These are phyloP conservation scores for Raffaelea arxii DNA, from an alignment of 2,329 filamentous ascomycete species.

Conservation along the genomic window DNA sequence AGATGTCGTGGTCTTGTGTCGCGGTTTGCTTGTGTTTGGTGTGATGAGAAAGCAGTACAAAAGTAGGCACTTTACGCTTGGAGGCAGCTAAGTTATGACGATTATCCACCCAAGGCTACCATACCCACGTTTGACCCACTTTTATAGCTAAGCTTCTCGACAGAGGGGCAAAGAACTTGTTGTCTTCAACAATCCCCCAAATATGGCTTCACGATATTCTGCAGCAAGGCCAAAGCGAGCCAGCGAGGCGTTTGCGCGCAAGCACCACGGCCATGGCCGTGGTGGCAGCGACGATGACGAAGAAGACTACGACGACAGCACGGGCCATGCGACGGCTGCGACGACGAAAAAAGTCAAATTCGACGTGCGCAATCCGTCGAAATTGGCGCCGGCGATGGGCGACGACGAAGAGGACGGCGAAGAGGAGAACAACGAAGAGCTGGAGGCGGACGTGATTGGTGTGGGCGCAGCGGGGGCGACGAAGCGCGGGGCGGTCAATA, in stretches of 20 bases:
- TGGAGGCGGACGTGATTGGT: slow-evolving; percentile 90
- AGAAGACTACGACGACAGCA: slow-evolving; percentile 32
- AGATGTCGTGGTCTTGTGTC: too few species aligned
- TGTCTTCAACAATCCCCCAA: neutral
- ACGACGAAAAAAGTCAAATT: slow-evolving; percentile 74
- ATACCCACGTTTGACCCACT: neutral
- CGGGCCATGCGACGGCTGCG: slow-evolving; percentile 29
- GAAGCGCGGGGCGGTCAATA: slow-evolving; percentile 88
- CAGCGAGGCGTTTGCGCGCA: slow-evolving; percentile 70
- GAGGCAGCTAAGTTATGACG: slow-evolving; percentile 4
- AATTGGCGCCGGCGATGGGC: slow-evolving; percentile 70
- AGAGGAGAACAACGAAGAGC: too few species aligned
- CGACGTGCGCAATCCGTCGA: slow-evolving; percentile 89
- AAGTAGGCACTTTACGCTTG: too few species aligned
- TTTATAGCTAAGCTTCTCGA: neutral
- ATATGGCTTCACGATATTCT: slow-evolving; percentile 48
- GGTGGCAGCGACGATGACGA: slow-evolving; percentile 35
- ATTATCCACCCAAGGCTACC: neutral
- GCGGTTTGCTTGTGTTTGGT: too few species aligned
- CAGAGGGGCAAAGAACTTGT: slow-evolving; percentile 1
- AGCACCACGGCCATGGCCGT: slow-evolving; percentile 52
- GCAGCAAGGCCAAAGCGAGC: slow-evolving; percentile 73
- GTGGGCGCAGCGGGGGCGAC: slow-evolving; percentile 61
- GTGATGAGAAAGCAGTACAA: too few species aligned
- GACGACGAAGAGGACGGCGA: slow-evolving; percentile 62